These are phyloP conservation scores for Plasmodium vinckei DNA, from an alignment of 169 alveolate genomes.

Conservation along the genomic window DNA sequence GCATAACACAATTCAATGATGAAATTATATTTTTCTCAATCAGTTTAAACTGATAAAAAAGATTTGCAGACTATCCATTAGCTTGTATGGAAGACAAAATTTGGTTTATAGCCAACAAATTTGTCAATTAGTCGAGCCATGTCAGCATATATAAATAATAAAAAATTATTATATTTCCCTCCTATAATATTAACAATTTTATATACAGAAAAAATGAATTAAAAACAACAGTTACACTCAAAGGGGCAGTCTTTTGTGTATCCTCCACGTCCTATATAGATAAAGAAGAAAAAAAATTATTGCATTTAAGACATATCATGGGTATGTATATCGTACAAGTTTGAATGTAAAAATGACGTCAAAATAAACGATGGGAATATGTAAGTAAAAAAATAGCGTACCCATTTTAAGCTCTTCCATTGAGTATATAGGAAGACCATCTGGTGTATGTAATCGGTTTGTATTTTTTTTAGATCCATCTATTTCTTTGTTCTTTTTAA, in stretches of 20 bases:
- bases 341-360: not conserved
- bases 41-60: too few relatives aligned
- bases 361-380: not conserved
- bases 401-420: slow-evolving; percentile 86
- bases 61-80: too few relatives aligned
- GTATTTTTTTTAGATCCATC: not conserved
- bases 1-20: too few relatives aligned
- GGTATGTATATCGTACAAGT: too few relatives aligned
- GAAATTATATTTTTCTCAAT: too few relatives aligned
- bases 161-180: not conserved
- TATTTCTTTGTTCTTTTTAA: slow-evolving; percentile 3
- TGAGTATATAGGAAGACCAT: slow-evolving; percentile 84
- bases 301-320: too few relatives aligned
- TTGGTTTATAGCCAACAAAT: too few relatives aligned
- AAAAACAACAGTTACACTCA: slow-evolving; percentile 85
- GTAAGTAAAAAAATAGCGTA: slow-evolving; percentile 6
- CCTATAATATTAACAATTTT: too few relatives aligned
- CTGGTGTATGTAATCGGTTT: slow-evolving; percentile 77
- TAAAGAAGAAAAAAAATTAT: not conserved
- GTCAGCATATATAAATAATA: too few relatives aligned
- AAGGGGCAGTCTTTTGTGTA: slow-evolving; percentile 85
- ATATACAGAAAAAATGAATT: not conserved
- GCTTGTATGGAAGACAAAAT: too few relatives aligned
- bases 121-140: too few relatives aligned
- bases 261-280: slow-evolving; percentile 83